Percentiles rank a stretch among this genome's conserved stretches.
phyloP scores from a whole-genome alignment of 1,139 yeast genomes.

The Geotrichum australiense region DNA sequence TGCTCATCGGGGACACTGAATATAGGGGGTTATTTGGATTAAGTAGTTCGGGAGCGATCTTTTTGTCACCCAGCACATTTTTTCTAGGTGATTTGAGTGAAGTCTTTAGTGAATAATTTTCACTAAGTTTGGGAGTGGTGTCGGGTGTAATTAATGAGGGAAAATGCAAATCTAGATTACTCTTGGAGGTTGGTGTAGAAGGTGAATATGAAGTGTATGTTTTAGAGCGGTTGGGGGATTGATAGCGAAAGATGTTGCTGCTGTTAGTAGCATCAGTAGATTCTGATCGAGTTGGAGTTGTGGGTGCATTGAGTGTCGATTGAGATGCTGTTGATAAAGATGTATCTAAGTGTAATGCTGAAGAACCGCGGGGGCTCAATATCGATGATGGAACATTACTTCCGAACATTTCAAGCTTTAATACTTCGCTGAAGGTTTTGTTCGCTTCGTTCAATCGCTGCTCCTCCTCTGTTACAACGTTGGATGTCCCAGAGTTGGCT shows the following conservation, averaged over 20 bases:
- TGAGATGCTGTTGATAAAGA: constrained; percentile 2
- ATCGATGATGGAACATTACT: constrained; percentile 57
- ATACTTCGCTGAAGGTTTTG: constrained; percentile 73
- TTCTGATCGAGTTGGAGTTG: constrained; percentile 28
- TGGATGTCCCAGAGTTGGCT: constrained; percentile 21
- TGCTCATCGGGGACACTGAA: constrained; percentile 69
- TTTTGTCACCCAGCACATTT: not conserved
- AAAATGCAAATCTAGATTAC: not conserved
- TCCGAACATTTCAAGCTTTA: constrained; percentile 88
- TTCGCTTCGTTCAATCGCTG: constrained; percentile 78
- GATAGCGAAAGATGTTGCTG: constrained; percentile 30
- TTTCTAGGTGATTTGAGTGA: not conserved
- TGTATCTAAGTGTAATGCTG: too few species aligned
- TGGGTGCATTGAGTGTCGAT: constrained; percentile 13
- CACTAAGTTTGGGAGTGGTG: not conserved
- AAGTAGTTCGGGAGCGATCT: not conserved
- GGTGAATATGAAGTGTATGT: constrained; percentile 1
- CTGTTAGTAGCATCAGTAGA: constrained; percentile 39
- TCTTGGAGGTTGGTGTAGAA: not conserved
- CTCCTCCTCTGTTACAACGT: constrained; percentile 56
- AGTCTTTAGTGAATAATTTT: not conserved
- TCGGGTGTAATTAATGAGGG: constrained; percentile 1
- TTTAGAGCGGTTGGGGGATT: constrained; percentile 23
- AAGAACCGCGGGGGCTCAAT: not conserved
- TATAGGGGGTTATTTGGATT: constrained; percentile 68